A percentile compares a stretch with the other conserved stretches of the same genome.
Evolutionary conservation across 108 stramenopile species (phyloP).

Genomic region (Cyclotella baltica): DNA sequence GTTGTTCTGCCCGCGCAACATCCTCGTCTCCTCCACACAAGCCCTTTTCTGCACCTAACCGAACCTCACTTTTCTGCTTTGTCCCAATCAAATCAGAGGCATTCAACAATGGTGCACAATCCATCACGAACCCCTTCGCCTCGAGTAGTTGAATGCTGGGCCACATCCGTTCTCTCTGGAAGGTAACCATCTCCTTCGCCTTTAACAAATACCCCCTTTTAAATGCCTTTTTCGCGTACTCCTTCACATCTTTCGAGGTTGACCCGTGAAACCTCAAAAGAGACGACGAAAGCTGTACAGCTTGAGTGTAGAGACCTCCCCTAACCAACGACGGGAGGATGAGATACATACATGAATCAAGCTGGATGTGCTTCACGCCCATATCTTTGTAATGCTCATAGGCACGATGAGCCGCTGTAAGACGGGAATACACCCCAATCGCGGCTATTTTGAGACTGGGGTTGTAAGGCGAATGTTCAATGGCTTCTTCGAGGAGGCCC

Average conservation of each 20-base stretch:
- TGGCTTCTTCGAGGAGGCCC: slow-evolving; percentile 69
- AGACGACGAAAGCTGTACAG: slow-evolving; percentile 54
- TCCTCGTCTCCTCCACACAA: slow-evolving; percentile 75
- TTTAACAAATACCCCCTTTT: slow-evolving; percentile 69
- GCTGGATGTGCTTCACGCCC: slow-evolving; percentile 80
- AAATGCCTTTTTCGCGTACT: slow-evolving; percentile 67
- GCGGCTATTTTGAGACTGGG: slow-evolving; percentile 77
- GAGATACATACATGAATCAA: slow-evolving; percentile 78
- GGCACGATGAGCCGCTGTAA: slow-evolving; percentile 57
- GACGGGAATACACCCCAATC: slow-evolving; percentile 58
- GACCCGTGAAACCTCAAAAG: slow-evolving; percentile 68
- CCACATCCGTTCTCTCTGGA: slow-evolving; percentile 75
- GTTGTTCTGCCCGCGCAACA: slow-evolving; percentile 59
- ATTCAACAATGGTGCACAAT: slow-evolving; percentile 67
- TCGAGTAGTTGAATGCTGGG: slow-evolving; percentile 62
- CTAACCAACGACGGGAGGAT: slow-evolving; percentile 65
- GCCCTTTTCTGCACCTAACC: slow-evolving; percentile 62
- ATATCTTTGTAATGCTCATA: slow-evolving; percentile 61
- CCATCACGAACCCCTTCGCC: slow-evolving; percentile 75
- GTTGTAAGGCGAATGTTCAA: slow-evolving; percentile 80
- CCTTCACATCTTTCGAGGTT: slow-evolving; percentile 66
- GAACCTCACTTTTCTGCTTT: slow-evolving; percentile 26
- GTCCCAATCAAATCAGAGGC: slow-evolving; percentile 35
- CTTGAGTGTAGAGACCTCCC: slow-evolving; percentile 79
- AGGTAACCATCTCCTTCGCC: slow-evolving; percentile 74